Evolutionary conservation across 2,329 filamentous ascomycete genomes (phyloP), one percentile per base, ranked within the genome.

Genomic region (Sclerotinia borealis): DNA sequence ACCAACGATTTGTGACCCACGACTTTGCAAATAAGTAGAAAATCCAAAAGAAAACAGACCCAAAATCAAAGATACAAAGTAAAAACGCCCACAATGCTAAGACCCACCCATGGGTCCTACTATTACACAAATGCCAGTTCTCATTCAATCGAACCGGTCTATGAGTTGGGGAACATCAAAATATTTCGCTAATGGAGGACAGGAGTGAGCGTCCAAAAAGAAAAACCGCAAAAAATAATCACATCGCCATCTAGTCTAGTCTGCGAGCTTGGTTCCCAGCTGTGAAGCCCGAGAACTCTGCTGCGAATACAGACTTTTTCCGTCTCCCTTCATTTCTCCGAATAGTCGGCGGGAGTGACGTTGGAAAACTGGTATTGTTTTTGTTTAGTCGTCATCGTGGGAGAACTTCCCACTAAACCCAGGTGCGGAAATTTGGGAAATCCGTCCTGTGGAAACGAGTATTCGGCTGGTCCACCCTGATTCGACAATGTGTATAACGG

Each of bases 291-390:
- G 17, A 27, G 36, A 19, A 37, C 17, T 27, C 9, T 4, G 22
- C 22, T 54, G 3, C 27, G 4, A 22, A 45, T 0, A 45, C 19
- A n/a, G 27, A 56, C 13, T 45, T 31, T 15, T 25, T 43, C 27
- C 34, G 5, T 22, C 37, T n/a, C 27, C 36, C 37, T 45, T 69
- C 59, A 72, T 64, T 73, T 73, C 52, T 73, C 70, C 19, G 68
- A 68, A 61, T 72, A 74, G 63, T 74, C 72, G n/a, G 72, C 72
- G 19, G 71, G 63, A 9, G 72, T 74, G 19, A 68, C 70, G 49
- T 74, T 72, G 19, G 71, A 73, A 54, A 74, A 74, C 62, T 73
- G 72, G 47, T 73, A 74, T 17, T 68, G 72, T 63, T 73, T 72
- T 51, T 73, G 71, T 54, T 71, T 71, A 4, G 64, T 67, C 50